Conservation (phyloP, 345 rosid species). For the Bruguiera sexangula region DNA sequence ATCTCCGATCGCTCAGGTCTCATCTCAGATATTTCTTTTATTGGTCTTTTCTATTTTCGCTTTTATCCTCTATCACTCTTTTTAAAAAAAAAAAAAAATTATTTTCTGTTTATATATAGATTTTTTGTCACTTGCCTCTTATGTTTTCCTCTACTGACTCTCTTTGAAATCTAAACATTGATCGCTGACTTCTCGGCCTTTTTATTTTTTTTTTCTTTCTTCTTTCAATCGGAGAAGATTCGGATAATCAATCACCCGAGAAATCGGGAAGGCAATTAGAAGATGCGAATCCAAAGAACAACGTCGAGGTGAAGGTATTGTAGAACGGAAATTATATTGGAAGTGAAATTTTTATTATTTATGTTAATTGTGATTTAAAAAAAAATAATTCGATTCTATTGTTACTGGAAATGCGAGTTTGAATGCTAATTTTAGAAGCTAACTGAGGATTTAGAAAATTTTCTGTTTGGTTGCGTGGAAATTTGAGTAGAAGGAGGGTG, state of each 20-base stretch:
- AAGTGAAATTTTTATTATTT: background rate
- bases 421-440: background rate
- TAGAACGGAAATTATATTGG: no score
- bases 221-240: constrained; percentile 39
- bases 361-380: background rate
- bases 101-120: background rate
- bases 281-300: constrained; percentile 25
- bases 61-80: background rate
- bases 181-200: background rate
- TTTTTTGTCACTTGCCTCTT: background rate
- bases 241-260: constrained; percentile 42
- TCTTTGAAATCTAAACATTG: background rate
- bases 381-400: background rate
- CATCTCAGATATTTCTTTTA: constrained; percentile 11
- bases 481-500: background rate
- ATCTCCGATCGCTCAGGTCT: constrained; percentile 70
- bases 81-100: no score
- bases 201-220: background rate
- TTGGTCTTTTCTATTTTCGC: background rate
- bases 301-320: constrained; percentile 48
- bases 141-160: constrained; percentile 1
- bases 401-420: background rate
- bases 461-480: constrained; percentile 22
- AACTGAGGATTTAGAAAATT: background rate
- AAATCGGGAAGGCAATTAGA: constrained; percentile 13